Percentiles rank a stretch among this genome's conserved stretches.
Evolutionary conservation across 106 monocot species (phyloP).

Genomic region (Acorus calamus): DNA sequence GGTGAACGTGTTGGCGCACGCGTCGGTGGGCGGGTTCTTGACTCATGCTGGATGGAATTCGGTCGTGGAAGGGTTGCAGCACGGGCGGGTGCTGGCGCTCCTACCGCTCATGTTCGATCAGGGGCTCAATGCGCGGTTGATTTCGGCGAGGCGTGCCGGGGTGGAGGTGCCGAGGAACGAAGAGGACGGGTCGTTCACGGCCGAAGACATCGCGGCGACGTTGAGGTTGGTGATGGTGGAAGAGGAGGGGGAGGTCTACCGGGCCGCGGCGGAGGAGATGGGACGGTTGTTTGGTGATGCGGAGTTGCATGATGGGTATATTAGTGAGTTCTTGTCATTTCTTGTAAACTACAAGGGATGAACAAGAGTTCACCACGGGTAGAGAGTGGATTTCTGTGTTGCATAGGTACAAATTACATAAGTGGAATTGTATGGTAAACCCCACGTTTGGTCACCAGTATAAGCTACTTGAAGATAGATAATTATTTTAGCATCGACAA

Average conservation of each 20-base stretch:
- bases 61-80: conserved; percentile 9
- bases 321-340: conserved; percentile 1
- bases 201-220: conserved; percentile 1
- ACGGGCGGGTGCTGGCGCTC: conserved; percentile 12
- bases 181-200: conserved; percentile 16
- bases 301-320: not conserved
- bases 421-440: too few relatives aligned
- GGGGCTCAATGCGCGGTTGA: conserved; percentile 12
- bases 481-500: too few relatives aligned
- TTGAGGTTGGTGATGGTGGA: conserved; percentile 20
- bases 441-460: too few relatives aligned
- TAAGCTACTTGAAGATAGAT: too few relatives aligned
- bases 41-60: conserved; percentile 25
- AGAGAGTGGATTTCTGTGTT: too few relatives aligned
- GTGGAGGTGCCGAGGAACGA: conserved; percentile 24
- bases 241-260: conserved; percentile 2
- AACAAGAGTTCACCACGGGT: too few relatives aligned
- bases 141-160: conserved; percentile 8
- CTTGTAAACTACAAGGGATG: too few relatives aligned
- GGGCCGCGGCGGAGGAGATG: conserved; percentile 6
- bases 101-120: conserved; percentile 19
- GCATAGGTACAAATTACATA: too few relatives aligned
- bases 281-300: conserved; percentile 9
- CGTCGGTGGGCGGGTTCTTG: conserved; percentile 22
- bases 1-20: conserved; percentile 12